Base-by-base conservation (phyloP, 2,329 filamentous ascomycete species). In the Epichloe elymi region DNA sequence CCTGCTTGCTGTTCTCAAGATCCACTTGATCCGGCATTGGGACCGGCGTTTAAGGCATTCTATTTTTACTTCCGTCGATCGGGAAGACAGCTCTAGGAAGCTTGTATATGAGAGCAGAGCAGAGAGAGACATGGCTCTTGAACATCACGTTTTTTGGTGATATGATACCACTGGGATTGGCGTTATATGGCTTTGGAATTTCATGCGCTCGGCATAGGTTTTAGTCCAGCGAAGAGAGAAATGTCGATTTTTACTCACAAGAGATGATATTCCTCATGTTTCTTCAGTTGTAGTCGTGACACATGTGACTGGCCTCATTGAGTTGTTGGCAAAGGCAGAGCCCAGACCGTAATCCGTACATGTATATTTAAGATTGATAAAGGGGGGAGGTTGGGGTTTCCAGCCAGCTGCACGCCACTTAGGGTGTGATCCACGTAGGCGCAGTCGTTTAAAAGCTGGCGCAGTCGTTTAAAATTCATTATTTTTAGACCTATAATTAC, bases 101-200 rank as follows among this genome's bases (percentile, higher is more conserved):
- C 49, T 46, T 48, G 23, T 26, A 56, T 55, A 49, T 56, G 38
- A 41, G 17, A 20, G 19, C 26, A 42, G 35, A 42, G 35, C 38
- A 46, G 51, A 50, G 44, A 51, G 55, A 53, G 52, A 55, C 54
- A 49, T 46, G 55, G 30, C 50, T 48, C 45, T 50, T 20, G n/a
- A 19, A 55, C 56, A 50, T 56, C 46, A 56, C 53, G 30, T 40
- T 48, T 56, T 50, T 51, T 54, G 55, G 54, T 59, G 61, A 64
- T 57, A 66, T 67, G 65, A 67, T 67, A 67, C 64, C 64, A 67
- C 54, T 58, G 61, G 62, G 56, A 54, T 48, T 58, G 65, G 65
- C 58, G 60, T 63, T 61, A 56, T 53, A 56, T 49, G 47, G 33
- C 11, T 47, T 40, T 40, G 23, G 20, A 41, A 48, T 50, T 33